Evolutionary conservation across 2,329 filamentous ascomycete genomes (phyloP).

Genomic region (Tolypocladium ovalisporum): DNA sequence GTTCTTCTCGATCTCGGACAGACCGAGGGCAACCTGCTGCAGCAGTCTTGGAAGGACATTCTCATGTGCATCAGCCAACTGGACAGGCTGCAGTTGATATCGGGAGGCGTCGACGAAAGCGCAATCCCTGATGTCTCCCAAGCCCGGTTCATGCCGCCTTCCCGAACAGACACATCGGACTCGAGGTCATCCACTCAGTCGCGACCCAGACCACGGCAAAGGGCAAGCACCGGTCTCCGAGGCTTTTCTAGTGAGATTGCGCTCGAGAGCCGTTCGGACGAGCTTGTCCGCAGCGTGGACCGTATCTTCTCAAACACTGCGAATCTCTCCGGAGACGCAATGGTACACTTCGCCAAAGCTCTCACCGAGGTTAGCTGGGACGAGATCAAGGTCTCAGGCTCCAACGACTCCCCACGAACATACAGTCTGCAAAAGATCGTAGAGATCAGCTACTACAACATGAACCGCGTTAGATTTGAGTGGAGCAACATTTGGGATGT

Average conservation of each 20-base stretch:
- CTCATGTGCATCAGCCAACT: slow-evolving; percentile 92
- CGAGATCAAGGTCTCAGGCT: slow-evolving; percentile 93
- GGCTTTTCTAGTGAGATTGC: slow-evolving; percentile 71
- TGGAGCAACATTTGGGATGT: slow-evolving; percentile 98
- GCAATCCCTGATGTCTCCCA: slow-evolving; percentile 86
- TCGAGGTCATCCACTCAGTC: slow-evolving; percentile 60
- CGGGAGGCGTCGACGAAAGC: slow-evolving; percentile 86
- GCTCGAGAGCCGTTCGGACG: slow-evolving; percentile 81
- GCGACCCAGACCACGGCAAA: slow-evolving; percentile 31
- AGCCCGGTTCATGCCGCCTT: slow-evolving; percentile 56
- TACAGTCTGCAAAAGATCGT: slow-evolving; percentile 98
- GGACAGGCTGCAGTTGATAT: slow-evolving; percentile 89
- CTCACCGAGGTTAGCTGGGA: slow-evolving; percentile 97
- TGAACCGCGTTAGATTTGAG: slow-evolving; percentile 95
- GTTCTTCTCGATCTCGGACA: slow-evolving; percentile 85
- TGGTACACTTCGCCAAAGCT: slow-evolving; percentile 87
- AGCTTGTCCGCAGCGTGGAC: slow-evolving; percentile 87
- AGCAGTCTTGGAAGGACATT: slow-evolving; percentile 90
- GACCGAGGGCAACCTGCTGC: slow-evolving; percentile 81
- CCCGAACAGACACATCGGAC: slow-evolving; percentile 41
- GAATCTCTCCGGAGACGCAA: slow-evolving; percentile 84
- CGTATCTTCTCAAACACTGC: slow-evolving; percentile 95
- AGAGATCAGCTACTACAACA: slow-evolving; percentile 99
- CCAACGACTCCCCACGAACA: slow-evolving; percentile 88
- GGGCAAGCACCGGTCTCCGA: slow-evolving; percentile 49